phyloP scores from a whole-genome alignment of 352 stramenopile species.

The Globisporangium cylindrosporum region DNA sequence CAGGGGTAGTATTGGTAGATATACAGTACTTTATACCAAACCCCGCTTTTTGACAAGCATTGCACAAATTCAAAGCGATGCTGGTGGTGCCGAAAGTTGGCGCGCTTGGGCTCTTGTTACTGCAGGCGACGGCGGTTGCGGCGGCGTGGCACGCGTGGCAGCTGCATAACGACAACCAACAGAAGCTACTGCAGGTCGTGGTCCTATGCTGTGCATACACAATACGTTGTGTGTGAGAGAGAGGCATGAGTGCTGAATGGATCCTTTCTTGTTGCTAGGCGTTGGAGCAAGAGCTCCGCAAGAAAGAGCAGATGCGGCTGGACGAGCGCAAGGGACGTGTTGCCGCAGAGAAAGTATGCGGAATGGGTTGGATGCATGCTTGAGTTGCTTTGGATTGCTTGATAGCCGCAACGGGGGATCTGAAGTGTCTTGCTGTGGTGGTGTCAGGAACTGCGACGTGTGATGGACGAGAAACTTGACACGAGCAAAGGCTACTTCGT shows the following conservation, averaged over 20 bases:
- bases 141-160: conserved; percentile 8
- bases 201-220: background rate
- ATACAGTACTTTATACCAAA: background rate
- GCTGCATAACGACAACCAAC: background rate
- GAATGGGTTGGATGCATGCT: background rate
- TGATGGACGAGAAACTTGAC: conserved; percentile 78
- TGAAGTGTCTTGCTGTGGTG: background rate
- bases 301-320: conserved; percentile 52
- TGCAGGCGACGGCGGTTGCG: conserved; percentile 4
- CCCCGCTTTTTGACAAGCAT: conserved; percentile 10
- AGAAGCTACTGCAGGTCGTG: background rate
- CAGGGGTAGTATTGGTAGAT: background rate
- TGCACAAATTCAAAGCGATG: background rate
- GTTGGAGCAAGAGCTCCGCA: conserved; percentile 34
- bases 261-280: conserved; percentile 16
- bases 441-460: conserved; percentile 52
- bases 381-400: background rate
- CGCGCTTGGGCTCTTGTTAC: conserved; percentile 13
- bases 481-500: conserved; percentile 74
- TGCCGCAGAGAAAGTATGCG: conserved; percentile 57
- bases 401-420: too few relatives aligned
- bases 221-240: background rate
- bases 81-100: background rate
- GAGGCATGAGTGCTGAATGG: background rate
- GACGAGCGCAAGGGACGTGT: conserved; percentile 65